Base-by-base conservation (phyloP, 2,329 filamentous ascomycete species). In the Nemania sp. region DNA sequence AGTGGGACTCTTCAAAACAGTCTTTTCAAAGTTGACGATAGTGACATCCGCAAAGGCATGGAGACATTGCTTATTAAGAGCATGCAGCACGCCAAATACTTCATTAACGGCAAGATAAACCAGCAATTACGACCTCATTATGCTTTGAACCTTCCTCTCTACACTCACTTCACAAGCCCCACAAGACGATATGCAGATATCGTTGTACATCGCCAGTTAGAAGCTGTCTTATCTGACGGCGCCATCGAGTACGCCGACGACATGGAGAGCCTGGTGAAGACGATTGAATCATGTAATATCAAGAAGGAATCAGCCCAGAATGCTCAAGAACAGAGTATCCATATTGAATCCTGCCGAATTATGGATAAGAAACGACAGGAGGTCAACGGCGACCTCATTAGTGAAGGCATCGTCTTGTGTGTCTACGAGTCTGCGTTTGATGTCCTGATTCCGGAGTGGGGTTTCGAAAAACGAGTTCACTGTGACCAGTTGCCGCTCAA, bases 371-470 rank as follows among this genome's bases (percentile, higher is more conserved):
- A 92, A 81, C 90, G 93, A 73, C 90, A 93, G 78, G 93, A 97
- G 74, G 88, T 90, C 73, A 94, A 95, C 71, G 94, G 93, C 55
- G 96, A 99, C 73, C 88, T 99, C 62, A 94, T 99, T 79, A 94
- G 92, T 75, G 95, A 98, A 79, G 96, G 96, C 73, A 95, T 99
- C 75, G 94, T 99, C 56, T 87, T 99, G 64, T 97, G 93, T 78
- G 96, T 99, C 35, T 99, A 99, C 81, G 96, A 99, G 82, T 98
- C 96, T 29, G 96, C 96, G 22, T 99, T 99, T 79, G 96, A 99
- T 80, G 93, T 99, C 51, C 87, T 99, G 71, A 98, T 99, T 79
- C 96, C 96, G 5, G 94, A 99, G 79, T 99, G 94, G 85, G 96
- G 96, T 73, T 98, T 99, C 74, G 96, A 99, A 86, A 99, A 99